Conservation (phyloP, 345 rosid genomes). For the Syzygium jambos region DNA sequence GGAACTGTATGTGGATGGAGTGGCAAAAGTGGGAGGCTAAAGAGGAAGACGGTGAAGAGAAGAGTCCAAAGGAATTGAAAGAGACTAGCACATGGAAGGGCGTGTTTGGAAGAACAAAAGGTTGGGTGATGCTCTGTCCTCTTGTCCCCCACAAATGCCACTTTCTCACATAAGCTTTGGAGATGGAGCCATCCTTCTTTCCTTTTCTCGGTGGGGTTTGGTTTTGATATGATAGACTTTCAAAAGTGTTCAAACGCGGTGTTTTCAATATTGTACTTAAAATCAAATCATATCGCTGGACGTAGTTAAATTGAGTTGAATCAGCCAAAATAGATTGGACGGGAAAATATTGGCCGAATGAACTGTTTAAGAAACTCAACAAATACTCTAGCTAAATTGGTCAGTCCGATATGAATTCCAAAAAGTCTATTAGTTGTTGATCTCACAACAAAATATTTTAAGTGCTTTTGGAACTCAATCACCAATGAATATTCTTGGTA, state of each 20-base stretch:
- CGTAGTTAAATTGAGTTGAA: not conserved
- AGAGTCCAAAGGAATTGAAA: conserved; percentile 33
- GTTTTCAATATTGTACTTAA: not conserved
- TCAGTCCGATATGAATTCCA: not conserved
- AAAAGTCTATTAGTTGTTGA: not conserved
- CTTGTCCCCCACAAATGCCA: not conserved
- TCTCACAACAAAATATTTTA: accelerated
- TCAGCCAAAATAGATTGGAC: not conserved
- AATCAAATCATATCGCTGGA: not conserved
- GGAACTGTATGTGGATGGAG: conserved; percentile 10
- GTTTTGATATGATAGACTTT: not conserved
- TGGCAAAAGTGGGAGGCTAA: conserved; percentile 9
- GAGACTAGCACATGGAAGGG: conserved; percentile 71
- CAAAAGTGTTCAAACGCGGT: not conserved
- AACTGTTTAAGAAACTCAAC: not conserved
- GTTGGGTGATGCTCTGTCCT: conserved; percentile 1
- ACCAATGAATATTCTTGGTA: not conserved
- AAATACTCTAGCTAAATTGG: not conserved
- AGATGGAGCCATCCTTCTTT: conserved; percentile 9
- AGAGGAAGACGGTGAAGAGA: conserved; percentile 6
- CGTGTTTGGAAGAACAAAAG: conserved; percentile 66
- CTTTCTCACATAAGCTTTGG: conserved; percentile 11
- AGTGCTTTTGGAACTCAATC: not conserved
- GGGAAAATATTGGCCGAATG: not conserved
- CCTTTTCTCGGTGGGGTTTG: conserved; percentile 6